Evolutionary conservation across 129 eudicot genomes (phyloP), one percentile per base, ranked within the genome.

Genomic region (Logfia minima): DNA sequence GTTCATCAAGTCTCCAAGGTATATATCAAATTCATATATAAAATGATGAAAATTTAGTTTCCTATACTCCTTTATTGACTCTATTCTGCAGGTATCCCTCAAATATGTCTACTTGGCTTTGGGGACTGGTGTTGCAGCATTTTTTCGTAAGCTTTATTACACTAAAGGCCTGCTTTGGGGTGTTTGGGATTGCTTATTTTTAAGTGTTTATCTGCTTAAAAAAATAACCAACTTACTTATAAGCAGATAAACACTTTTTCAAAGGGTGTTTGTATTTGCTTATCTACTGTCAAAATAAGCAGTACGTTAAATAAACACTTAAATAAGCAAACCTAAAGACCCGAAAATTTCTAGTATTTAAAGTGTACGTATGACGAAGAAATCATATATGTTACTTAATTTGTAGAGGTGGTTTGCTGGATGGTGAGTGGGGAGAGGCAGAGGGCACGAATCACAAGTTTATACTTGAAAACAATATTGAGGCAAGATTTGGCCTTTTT

Each of bases 361-460:
- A 18, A 18, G 19, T 52, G 45, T 31, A 6, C 18, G 37, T 53
- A 13, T 21, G 34, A 77, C 16, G 8, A 55, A 53, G 5, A 41
- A 23, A 14, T 66, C 73, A 21, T 78, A 8, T 61, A 6, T 61
- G n/a, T 37, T 69, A 11, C 7, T 58, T 32, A 32, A 31, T 31
- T 43, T 68, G 52, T 64, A n/a, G n/a, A n/a, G n/a, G n/a, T n/a
- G n/a, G n/a, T n/a, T n/a, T n/a, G 90, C 45, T 92, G 97, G 97
- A 89, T 87, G 86, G 86, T 92, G 83, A 89, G 90, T 3, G 97
- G 96, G 35, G 97, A 92, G 78, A 89, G 97, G 85, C 97, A 92
- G 76, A 89, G 90, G 75, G 85, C 96, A 21, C 70, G 92, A 32
- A 92, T 92, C 41, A 84, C 96, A 62, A 86, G 82, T 58, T 87